Evolutionary conservation across 495 filamentous ascomycete species (phyloP), one percentile per base, ranked within the genome.

Genomic region (Pseudotulostoma volvatum): DNA sequence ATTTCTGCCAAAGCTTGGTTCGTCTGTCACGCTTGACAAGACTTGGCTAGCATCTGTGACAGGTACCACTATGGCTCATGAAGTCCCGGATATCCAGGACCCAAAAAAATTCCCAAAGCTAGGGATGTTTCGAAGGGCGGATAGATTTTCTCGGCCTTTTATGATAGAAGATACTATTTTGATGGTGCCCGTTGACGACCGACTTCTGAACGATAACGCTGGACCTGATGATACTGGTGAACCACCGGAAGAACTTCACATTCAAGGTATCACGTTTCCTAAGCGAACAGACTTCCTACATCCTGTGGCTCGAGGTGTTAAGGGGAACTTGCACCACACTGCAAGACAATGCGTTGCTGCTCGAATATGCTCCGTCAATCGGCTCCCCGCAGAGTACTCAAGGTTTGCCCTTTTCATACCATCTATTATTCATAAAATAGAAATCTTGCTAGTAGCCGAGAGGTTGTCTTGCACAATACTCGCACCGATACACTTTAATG

Each of bases 341-440:
- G 50, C 40, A 15, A 18, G 43, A 15, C 41, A 53, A 17, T 40
- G 13, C 28, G 19, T 57, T 2, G 42, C 49, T 3, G 43, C 49
- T 2, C 31, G 38, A 2, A 42, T 58, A 7, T 67, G 61, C 41
- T 43, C 41, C 9, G 45, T 81, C 2, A 74, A 80, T 42, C 65
- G 51, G 17, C 56, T 84, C 1, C 78, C 84, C 0, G 55, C 67
- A 18, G 50, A 56, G 11, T 75, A 76, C 39, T 66, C 72, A 1
- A 63, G 75, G 17, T 73, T 93, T 41, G 80, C 75, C 1, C 61
- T 79, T 11, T 66, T 92, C 23, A 64, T 93, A 17, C 84, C 90
- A 0, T 75, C 78, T 0, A 76, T 95, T 5, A 57, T 81, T 3
- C 70, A 80, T 39, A 69, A 70, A n/a, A 45, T 88, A 13, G 81